phyloP scores from a whole-genome alignment of 345 rosid species.

The Mercurialis annua region DNA sequence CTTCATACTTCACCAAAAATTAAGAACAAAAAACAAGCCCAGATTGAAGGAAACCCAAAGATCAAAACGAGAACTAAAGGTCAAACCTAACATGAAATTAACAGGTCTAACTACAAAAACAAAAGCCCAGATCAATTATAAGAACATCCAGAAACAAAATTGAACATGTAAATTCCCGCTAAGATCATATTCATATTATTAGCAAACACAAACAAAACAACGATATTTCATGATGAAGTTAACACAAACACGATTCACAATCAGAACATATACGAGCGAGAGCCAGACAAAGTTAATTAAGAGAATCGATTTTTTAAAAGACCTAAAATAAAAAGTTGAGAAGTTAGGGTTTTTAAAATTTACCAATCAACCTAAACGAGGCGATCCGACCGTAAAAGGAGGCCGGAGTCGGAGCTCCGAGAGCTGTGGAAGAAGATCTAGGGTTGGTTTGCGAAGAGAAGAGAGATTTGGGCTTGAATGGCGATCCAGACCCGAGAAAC shows the following conservation, averaged over 20 bases:
- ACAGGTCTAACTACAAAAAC: not conserved
- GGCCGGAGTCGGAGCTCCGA: conserved; percentile 19
- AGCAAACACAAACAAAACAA: not conserved
- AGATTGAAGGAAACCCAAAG: conserved; percentile 1
- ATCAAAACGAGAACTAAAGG: not conserved
- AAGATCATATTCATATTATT: not conserved
- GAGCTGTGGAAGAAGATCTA: conserved; percentile 21
- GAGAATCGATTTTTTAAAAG: no score
- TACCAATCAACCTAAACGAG: no score
- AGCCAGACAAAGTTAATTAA: no score
- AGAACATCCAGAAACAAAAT: no score
- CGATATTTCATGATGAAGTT: not conserved
- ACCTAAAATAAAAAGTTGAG: no score
- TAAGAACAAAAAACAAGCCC: conserved; percentile 1
- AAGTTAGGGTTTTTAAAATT: no score
- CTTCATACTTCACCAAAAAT: conserved; percentile 5
- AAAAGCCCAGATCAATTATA: conserved; percentile 4
- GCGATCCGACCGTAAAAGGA: no score
- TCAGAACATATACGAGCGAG: conserved; percentile 13
- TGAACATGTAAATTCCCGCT: not conserved
- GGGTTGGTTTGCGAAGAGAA: conserved; percentile 30
- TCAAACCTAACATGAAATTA: not conserved
- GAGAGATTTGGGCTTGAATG: conserved; percentile 43
- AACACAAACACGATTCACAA: not conserved
- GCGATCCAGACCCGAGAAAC: not conserved